Percentiles rank a stretch among this genome's conserved stretches.
Conservation (phyloP, 2,329 filamentous ascomycete species). For the Fusarium tricinctum region DNA sequence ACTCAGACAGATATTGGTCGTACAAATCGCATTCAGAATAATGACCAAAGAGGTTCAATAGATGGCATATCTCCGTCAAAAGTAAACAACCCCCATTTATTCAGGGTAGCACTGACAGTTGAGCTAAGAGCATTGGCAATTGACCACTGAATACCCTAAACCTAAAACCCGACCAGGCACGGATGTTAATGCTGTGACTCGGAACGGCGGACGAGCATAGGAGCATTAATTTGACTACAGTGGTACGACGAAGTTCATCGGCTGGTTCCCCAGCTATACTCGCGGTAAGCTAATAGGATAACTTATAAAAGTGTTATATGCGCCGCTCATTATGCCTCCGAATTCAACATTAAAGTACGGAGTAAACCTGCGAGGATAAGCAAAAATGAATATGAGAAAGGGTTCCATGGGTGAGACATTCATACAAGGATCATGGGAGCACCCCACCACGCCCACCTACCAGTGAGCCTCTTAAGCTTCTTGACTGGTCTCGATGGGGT, state of each 20-base stretch:
- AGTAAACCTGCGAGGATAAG: slow-evolving; percentile 8
- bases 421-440: slow-evolving; percentile 15
- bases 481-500: slow-evolving; percentile 35
- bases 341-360: slow-evolving; percentile 2
- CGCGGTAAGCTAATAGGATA: background rate
- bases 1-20: too few species aligned
- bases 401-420: slow-evolving; percentile 23
- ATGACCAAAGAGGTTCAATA: too few species aligned
- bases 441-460: slow-evolving; percentile 12
- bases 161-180: slow-evolving; percentile 14
- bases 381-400: slow-evolving; percentile 16
- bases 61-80: background rate
- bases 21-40: too few species aligned
- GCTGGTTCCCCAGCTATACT: slow-evolving; percentile 2
- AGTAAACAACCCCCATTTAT: background rate
- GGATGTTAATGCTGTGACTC: background rate
- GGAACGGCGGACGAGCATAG: background rate
- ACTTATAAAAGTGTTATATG: background rate
- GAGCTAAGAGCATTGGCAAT: slow-evolving; percentile 14
- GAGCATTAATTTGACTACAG: background rate
- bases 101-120: background rate
- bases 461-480: slow-evolving; percentile 28
- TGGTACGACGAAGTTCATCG: slow-evolving; percentile 14
- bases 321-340: background rate
- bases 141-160: slow-evolving; percentile 28